Base-by-base conservation (phyloP, 179 eudicot genomes). In the Beta macrorhiza region DNA sequence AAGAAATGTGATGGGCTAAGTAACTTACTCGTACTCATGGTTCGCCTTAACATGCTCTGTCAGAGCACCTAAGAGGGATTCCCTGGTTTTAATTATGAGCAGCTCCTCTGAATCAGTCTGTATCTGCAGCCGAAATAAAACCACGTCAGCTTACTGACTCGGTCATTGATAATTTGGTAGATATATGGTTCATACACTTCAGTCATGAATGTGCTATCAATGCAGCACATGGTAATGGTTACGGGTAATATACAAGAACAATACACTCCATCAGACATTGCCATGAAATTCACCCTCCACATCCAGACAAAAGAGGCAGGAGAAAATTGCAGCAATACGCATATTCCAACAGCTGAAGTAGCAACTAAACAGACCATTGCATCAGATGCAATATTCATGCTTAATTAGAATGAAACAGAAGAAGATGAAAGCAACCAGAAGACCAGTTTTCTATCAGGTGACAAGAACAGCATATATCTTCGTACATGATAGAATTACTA, bases 11-110 rank as follows among this genome's bases (percentile, higher is more conserved):
- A 63, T 7, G 3, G 37, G 44, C 58, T 42, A 11, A 37, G 75
- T 51, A 59, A 78, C 99, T 90, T 89, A 96, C 99, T 96, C 99
- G 5, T 96, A 96, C 88, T 96, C 99, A 84, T 96, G 99, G 85
- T 96, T 96, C 62, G 90, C 89, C 87, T 92, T 94, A 82, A 96
- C 94, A 79, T 94, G 99, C 89, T 90, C 97, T 6, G 93, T 94
- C 81, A 96, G 85, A 62, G 95, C 95, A 63, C 85, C 90, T 70
- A 96, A 77, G 75, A 96, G 93, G 81, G 99, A 92, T 82, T 96
- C 99, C 90, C 99, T 82, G 22, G 99, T 96, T 85, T 96, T 96
- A 79, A 96, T 92, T 79, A 96, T 94, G 16, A 96, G 99, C 75
- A 96, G 83, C 84, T 94, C 99, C 88, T 96, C 99, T 7, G 93